These are phyloP conservation scores for Euphorbia lathyris DNA, from an alignment of 345 rosid genomes.

Conservation along the genomic window DNA sequence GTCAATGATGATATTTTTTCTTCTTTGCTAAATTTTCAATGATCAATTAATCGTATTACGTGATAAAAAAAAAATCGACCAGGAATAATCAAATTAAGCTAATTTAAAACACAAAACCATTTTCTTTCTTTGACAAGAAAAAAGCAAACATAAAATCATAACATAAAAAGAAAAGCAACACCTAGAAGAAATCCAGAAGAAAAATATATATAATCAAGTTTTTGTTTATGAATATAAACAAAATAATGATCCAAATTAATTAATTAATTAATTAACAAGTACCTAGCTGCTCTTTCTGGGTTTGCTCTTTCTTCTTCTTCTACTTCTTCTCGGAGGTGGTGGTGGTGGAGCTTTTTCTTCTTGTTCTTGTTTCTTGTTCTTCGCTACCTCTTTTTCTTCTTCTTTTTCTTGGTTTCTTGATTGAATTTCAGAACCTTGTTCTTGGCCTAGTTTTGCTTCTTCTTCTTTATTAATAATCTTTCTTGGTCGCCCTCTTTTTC, in stretches of 20 bases:
- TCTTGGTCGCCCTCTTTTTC: constrained; percentile 88
- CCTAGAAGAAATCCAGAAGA: too few species aligned
- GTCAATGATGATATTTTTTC: too few species aligned
- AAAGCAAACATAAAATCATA: too few species aligned
- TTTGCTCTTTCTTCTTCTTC: constrained; percentile 67
- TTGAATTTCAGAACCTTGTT: constrained; percentile 3
- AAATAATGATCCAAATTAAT: too few species aligned
- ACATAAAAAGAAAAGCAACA: too few species aligned
- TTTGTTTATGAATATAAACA: too few species aligned
- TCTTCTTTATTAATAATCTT: constrained; percentile 37
- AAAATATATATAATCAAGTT: too few species aligned
- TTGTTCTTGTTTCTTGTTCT: constrained; percentile 17
- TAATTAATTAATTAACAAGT: not conserved
- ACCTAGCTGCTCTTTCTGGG: constrained; percentile 81
- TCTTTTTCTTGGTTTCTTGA: constrained; percentile 25
- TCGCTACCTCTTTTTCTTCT: not conserved
- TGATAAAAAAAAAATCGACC: too few species aligned
- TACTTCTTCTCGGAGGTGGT: constrained; percentile 48
- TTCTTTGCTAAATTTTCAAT: too few species aligned
- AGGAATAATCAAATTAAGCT: too few species aligned
- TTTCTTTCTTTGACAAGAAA: not conserved
- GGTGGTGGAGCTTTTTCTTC: constrained; percentile 1
- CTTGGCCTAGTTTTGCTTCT: not conserved
- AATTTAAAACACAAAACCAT: not conserved
- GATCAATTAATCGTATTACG: too few species aligned